Evolutionary conservation across 108 stramenopile species (phyloP), one percentile per base, ranked within the genome.

Genomic region (Fistulifera pelliculosa): DNA sequence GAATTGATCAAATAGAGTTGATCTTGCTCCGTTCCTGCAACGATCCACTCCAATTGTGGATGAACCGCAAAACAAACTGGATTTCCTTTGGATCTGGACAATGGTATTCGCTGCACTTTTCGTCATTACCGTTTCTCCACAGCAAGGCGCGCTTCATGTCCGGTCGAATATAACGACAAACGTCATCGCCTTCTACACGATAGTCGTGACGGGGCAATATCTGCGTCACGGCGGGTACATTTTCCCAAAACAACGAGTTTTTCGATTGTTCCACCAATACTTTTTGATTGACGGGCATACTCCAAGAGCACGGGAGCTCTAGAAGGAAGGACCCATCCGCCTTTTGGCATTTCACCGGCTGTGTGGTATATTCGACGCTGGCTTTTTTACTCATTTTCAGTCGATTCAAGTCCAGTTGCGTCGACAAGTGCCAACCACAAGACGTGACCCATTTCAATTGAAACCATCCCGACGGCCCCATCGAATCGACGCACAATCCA

Each of bases 191-290:
- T 47, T 21, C 19, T 2, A 23, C 49, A 15, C 49, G 49, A 8
- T 18, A 26, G 23, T 50, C 49, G 14, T 50, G 49, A 19, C 24
- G 19, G 3, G 49, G 49, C 49, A 50, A 50, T 8, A 23, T 26
- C 23, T 50, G 49, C 2, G 49, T 26, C 1, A 50, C 49, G 19
- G 49, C 49, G 15, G 49, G 22, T 24, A 50, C 49, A 26, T 24
- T 50, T 19, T 22, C 26, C 49, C 49, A 50, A 15, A 50, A 19
- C 14, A 50, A 26, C 4, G 49, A 18, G 3, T 50, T 11, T 50
- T 11, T 2, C 1, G 22, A 5, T 24, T 26, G 24, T 2, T 12
- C 26, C 14, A 12, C 49, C 1, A 8, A 26, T 19, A 50, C 49
- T 26, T 22, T 26, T 1, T 21, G 8, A 15, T 22, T 6, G 8